phyloP scores from a whole-genome alignment of 139 green algal species.

The Chlorella sp. region DNA sequence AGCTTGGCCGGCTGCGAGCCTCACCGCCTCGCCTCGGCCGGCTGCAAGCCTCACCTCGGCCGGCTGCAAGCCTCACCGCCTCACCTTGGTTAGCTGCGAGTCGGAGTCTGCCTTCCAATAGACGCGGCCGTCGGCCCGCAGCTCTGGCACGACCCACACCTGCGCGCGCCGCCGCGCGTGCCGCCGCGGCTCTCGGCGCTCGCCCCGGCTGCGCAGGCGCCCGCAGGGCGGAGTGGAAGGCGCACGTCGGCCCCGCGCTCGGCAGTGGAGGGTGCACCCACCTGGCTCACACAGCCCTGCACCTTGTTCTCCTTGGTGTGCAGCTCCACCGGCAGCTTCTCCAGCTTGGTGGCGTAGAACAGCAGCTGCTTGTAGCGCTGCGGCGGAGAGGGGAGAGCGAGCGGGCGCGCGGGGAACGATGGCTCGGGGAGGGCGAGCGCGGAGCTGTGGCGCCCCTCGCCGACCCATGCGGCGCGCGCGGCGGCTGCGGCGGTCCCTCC shows the following conservation, averaged over 20 bases:
- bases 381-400: background rate
- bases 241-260: no score
- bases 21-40: background rate
- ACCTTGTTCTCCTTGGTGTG: conserved; percentile 93
- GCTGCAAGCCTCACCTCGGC: background rate
- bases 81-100: conserved; percentile 93
- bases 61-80: background rate
- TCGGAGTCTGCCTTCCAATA: conserved; percentile 95
- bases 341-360: conserved; percentile 94
- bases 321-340: conserved; percentile 58
- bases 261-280: background rate
- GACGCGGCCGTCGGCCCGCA: conserved; percentile 75
- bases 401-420: no score
- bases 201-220: background rate
- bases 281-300: conserved; percentile 75
- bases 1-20: background rate
- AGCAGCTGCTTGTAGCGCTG: conserved; percentile 97
- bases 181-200: no score
- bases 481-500: no score
- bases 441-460: no score
- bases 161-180: no score
- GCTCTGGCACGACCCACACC: conserved; percentile 92
- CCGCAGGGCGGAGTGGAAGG: background rate
- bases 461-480: no score
- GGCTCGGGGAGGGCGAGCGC: no score